Conservation (phyloP, 2,329 filamentous ascomycete genomes). For the Claviceps sp. region DNA sequence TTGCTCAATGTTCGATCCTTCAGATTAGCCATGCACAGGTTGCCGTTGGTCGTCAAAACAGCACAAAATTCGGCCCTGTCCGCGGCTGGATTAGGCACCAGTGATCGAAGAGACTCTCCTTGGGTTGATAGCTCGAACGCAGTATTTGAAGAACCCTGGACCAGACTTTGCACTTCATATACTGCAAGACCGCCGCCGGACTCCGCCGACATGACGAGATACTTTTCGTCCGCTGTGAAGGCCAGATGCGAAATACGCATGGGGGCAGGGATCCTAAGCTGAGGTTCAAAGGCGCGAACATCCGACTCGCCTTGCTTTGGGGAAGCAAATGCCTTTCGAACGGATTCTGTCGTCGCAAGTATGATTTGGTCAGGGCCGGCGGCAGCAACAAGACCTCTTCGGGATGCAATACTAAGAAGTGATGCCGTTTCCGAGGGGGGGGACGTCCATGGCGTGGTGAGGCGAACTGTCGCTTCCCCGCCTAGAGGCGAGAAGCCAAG, state of each 20-base stretch:
- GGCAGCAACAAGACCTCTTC: slow-evolving; percentile 70
- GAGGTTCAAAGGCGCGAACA: slow-evolving; percentile 56
- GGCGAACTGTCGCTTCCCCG: slow-evolving; percentile 68
- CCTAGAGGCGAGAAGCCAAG: slow-evolving; percentile 72
- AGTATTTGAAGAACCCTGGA: slow-evolving; percentile 52
- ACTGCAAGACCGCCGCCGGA: slow-evolving; percentile 69
- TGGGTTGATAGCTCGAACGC: slow-evolving; percentile 68
- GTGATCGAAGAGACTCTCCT: slow-evolving; percentile 54
- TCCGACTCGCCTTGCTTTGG: slow-evolving; percentile 48
- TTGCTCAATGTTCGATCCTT: slow-evolving; percentile 52
- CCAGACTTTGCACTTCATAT: slow-evolving; percentile 60
- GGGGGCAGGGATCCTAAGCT: slow-evolving; percentile 59
- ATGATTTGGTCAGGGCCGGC: slow-evolving; percentile 71
- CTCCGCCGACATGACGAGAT: slow-evolving; percentile 72
- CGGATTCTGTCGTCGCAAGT: slow-evolving; percentile 61
- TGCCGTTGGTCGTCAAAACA: slow-evolving; percentile 65
- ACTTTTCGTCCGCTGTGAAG: slow-evolving; percentile 82
- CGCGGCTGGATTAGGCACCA: slow-evolving; percentile 68
- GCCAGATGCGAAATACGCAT: slow-evolving; percentile 73
- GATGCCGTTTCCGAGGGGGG: slow-evolving; percentile 67
- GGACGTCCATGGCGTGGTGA: slow-evolving; percentile 67
- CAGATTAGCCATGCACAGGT: slow-evolving; percentile 73
- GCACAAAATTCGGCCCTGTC: slow-evolving; percentile 66
- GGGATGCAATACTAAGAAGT: slow-evolving; percentile 70
- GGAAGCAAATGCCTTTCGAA: slow-evolving; percentile 60